A percentile compares a stretch with the other conserved stretches of the same genome.
Evolutionary conservation across 306 rosid genomes (phyloP).

Genomic region (Rosa lucieae): DNA sequence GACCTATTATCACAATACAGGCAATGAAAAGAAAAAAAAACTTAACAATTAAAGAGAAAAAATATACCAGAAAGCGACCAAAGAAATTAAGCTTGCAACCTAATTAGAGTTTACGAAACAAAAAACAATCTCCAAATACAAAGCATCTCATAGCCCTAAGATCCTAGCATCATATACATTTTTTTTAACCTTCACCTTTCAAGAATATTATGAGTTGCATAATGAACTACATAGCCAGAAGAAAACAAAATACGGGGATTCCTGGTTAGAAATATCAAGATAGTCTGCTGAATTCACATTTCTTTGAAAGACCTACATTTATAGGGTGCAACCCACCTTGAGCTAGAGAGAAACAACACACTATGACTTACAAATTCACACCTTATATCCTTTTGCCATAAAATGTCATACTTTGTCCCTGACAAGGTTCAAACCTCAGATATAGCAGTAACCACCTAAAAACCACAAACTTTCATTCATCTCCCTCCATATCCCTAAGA

Average conservation of each 20-base stretch:
- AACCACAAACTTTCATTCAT: background rate
- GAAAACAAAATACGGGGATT: background rate
- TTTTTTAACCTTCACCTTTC: background rate
- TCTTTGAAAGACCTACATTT: background rate
- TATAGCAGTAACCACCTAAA: background rate
- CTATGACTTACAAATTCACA: background rate
- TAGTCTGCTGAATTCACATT: slow-evolving; percentile 1
- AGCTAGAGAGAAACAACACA: background rate
- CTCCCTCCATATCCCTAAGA: background rate
- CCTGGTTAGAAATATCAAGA: background rate
- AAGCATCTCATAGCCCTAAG: background rate
- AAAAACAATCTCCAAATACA: background rate
- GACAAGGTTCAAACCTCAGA: background rate
- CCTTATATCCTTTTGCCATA: background rate
- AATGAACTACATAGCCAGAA: background rate
- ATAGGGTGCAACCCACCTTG: background rate
- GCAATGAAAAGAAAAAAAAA: background rate
- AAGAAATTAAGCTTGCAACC: background rate
- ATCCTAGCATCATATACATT: background rate
- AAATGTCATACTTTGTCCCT: background rate
- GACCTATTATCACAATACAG: background rate
- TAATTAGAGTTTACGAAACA: background rate
- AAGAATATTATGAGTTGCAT: background rate
- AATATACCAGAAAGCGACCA: background rate
- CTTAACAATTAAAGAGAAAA: background rate